Percentiles rank a stretch among this genome's conserved stretches.
Evolutionary conservation across 768 basidiomycete genomes (phyloP).

Genomic region (Naganishia friedmannii): DNA sequence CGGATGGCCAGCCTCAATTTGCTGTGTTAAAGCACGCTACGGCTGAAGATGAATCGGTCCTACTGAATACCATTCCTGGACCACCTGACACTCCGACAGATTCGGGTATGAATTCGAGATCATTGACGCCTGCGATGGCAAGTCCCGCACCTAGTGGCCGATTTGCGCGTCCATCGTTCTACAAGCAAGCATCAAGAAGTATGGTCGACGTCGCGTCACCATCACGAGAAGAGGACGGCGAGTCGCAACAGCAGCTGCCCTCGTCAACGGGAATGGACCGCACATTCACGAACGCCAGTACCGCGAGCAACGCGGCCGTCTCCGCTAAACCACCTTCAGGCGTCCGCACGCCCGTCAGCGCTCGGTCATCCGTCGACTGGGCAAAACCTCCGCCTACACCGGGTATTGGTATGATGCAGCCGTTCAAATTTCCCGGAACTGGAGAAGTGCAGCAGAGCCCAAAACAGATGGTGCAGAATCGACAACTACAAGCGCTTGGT

Average conservation of each 20-base stretch:
- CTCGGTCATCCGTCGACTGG: constrained; percentile 36
- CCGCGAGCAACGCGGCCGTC: constrained; percentile 15
- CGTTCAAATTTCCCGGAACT: constrained; percentile 16
- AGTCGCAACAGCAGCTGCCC: not conserved
- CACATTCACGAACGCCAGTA: constrained; percentile 8
- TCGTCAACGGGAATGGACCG: constrained; percentile 21
- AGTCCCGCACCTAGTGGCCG: not conserved
- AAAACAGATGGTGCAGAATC: constrained; percentile 2
- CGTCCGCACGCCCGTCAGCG: constrained; percentile 31
- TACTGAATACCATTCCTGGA: constrained; percentile 12
- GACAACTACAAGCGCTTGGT: constrained; percentile 9
- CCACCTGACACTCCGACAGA: not conserved
- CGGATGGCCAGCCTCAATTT: constrained; percentile 18
- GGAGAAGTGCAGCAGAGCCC: constrained; percentile 20
- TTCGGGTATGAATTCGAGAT: not conserved
- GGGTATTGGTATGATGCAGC: constrained; percentile 34
- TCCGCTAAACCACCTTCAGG: constrained; percentile 35
- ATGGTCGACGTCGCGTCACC: constrained; percentile 40
- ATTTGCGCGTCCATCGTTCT: constrained; percentile 35
- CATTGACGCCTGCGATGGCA: not conserved
- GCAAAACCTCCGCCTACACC: constrained; percentile 47
- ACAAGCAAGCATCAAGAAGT: constrained; percentile 39
- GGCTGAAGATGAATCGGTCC: not conserved
- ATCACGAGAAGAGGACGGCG: not conserved
- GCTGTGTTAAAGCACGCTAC: constrained; percentile 16